phyloP scores from a whole-genome alignment of 208 protist genomes.

The Leishmania turanica region DNA sequence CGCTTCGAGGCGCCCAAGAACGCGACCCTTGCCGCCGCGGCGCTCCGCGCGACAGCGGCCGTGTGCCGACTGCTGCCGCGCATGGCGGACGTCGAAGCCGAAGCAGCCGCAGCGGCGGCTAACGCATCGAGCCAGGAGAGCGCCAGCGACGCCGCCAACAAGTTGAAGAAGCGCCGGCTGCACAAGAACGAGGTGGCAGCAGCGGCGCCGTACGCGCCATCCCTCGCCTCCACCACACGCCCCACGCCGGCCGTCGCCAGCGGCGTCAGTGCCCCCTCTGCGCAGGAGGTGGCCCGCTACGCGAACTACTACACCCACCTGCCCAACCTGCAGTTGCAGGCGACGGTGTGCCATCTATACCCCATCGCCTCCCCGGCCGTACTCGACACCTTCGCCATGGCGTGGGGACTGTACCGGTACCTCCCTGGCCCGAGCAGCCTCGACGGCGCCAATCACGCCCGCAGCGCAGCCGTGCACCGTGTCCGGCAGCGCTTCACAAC shows the following conservation, averaged over 20 bases:
- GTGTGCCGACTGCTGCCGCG: conserved; percentile 54
- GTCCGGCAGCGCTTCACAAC: conserved; percentile 64
- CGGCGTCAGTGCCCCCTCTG: conserved; percentile 31
- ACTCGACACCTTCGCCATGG: conserved; percentile 61
- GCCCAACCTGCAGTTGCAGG: conserved; percentile 83
- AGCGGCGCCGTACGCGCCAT: conserved; percentile 5
- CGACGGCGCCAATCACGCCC: conserved; percentile 25
- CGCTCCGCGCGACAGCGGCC: conserved; percentile 49
- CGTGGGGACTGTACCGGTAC: conserved; percentile 67
- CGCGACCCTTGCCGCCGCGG: conserved; percentile 58
- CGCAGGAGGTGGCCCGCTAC: conserved; percentile 43
- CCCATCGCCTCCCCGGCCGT: conserved; percentile 31
- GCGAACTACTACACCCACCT: conserved; percentile 68
- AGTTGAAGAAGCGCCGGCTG: conserved; percentile 17
- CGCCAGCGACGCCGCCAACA: conserved; percentile 1
- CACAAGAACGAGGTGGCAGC: conserved; percentile 1
- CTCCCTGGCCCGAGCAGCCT: conserved; percentile 42
- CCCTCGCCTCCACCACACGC: conserved; percentile 32
- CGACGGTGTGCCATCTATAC: conserved; percentile 73
- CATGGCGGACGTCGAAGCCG: conserved; percentile 23
- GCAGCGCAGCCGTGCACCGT: conserved; percentile 49
- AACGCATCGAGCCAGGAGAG: not conserved
- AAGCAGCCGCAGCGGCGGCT: not conserved
- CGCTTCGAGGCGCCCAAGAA: conserved; percentile 52
- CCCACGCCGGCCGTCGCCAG: not conserved